Conservation (phyloP, 805 yeast species). For the Zygotorulaspora danielsina region DNA sequence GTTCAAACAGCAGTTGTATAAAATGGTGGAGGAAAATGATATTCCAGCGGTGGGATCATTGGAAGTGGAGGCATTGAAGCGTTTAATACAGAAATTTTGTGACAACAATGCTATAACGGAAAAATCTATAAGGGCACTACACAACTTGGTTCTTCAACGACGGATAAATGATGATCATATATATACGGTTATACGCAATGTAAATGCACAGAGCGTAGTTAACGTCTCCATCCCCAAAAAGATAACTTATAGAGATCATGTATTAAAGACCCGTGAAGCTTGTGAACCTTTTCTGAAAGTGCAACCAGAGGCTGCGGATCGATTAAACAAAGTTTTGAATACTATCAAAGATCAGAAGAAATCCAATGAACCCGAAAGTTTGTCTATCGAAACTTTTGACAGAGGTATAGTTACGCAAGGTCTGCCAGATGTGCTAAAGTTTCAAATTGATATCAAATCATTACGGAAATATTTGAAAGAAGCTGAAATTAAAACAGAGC, state of each 20-base stretch:
- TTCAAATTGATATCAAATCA: conserved; percentile 15
- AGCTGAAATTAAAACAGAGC: conserved; percentile 21
- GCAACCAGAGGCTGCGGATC: conserved; percentile 12
- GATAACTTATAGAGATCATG: background rate
- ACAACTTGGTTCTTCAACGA: conserved; percentile 17
- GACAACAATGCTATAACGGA: conserved; percentile 3
- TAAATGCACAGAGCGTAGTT: conserved; percentile 6
- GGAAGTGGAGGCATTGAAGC: conserved; percentile 5
- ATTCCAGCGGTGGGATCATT: conserved; percentile 4
- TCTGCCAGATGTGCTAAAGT: background rate
- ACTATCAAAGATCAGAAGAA: conserved; percentile 4
- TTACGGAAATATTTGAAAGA: conserved; percentile 22
- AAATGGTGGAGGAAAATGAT: conserved; percentile 4
- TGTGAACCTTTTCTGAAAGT: conserved; percentile 11
- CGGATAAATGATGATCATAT: conserved; percentile 16
- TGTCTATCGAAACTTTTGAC: background rate
- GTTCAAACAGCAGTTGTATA: conserved; percentile 12
- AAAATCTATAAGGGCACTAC: conserved; percentile 11
- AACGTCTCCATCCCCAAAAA: conserved; percentile 16
- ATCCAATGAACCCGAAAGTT: background rate
- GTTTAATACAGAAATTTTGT: conserved; percentile 2
- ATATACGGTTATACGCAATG: conserved; percentile 12
- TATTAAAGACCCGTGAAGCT: background rate
- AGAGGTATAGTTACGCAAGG: background rate
- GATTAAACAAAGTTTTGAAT: conserved; percentile 9